Conservation (phyloP, 371 early-diverging fungal species). For the Syncephalastrum racemosum region DNA sequence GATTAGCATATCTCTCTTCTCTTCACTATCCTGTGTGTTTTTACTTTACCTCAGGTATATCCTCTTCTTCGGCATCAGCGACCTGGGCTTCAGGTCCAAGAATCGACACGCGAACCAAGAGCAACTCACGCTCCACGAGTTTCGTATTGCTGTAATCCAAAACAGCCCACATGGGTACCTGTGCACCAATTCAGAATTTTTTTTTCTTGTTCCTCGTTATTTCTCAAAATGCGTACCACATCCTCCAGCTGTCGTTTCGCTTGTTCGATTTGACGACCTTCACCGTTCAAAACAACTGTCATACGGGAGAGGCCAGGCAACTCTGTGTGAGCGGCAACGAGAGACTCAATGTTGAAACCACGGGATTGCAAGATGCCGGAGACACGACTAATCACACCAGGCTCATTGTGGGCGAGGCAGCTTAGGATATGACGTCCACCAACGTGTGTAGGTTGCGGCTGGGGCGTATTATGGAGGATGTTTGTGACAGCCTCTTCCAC, state of each 20-base stretch:
- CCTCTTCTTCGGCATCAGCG: slow-evolving; percentile 30
- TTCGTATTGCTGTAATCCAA: slow-evolving; percentile 87
- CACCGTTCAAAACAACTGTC: slow-evolving; percentile 94
- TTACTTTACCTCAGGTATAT: slow-evolving; percentile 34
- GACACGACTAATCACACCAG: slow-evolving; percentile 93
- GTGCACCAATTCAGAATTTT: neutral
- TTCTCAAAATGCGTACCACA: slow-evolving; percentile 50
- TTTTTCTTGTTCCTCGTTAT: neutral
- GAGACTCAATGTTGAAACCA: slow-evolving; percentile 95
- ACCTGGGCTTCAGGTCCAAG: slow-evolving; percentile 70
- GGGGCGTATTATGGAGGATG: slow-evolving; percentile 86
- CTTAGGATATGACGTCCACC: slow-evolving; percentile 83
- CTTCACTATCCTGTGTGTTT: slow-evolving; percentile 12
- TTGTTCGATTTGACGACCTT: slow-evolving; percentile 81
- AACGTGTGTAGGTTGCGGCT: slow-evolving; percentile 38
- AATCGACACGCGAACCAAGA: slow-evolving; percentile 91
- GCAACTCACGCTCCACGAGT: slow-evolving; percentile 88
- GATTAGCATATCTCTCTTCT: slow-evolving; percentile 17
- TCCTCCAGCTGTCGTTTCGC: slow-evolving; percentile 94
- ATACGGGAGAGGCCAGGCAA: slow-evolving; percentile 90
- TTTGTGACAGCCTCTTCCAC: slow-evolving; percentile 86
- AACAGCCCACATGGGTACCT: slow-evolving; percentile 97
- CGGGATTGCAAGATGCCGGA: slow-evolving; percentile 92
- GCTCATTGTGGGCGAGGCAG: slow-evolving; percentile 94
- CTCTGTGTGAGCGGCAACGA: slow-evolving; percentile 94